phyloP scores from a whole-genome alignment of 164 flowering plant genomes.

The Hamamelis virginiana region DNA sequence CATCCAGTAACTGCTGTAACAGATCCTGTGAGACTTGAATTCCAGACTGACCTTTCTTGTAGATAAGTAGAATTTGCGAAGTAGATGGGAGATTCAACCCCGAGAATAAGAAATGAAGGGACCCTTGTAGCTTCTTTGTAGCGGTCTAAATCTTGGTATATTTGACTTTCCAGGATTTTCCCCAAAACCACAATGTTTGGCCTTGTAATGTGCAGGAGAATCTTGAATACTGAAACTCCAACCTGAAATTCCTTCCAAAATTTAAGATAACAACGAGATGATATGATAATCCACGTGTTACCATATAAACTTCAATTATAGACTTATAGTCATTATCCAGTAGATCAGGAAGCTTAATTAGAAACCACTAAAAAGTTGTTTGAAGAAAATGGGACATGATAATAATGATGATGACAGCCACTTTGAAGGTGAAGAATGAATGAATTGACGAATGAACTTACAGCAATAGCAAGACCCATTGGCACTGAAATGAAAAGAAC shows the following conservation, averaged over 20 bases:
- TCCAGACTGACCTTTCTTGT: conserved; percentile 72
- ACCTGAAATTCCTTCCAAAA: conserved; percentile 47
- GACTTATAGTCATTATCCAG: no score
- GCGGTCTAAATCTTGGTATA: conserved; percentile 51
- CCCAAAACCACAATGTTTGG: conserved; percentile 72
- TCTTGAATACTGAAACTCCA: conserved; percentile 83
- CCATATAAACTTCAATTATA: no score
- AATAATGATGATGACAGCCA: no score
- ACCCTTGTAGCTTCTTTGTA: conserved; percentile 66
- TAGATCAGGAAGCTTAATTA: no score
- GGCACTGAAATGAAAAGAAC: conserved; percentile 74
- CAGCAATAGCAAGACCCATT: conserved; percentile 62
- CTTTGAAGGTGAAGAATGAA: no score
- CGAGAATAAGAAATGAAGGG: conserved; percentile 70
- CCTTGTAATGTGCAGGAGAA: conserved; percentile 78
- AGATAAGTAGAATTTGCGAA: conserved; percentile 81
- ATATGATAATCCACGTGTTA: no score
- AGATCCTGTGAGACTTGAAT: background rate
- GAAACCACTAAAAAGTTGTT: no score
- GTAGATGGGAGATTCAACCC: conserved; percentile 88
- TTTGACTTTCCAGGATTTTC: conserved; percentile 72
- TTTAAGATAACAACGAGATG: background rate
- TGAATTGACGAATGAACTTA: conserved; percentile 20
- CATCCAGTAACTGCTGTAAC: background rate
- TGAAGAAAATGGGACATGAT: background rate